phyloP scores from a whole-genome alignment of 2,329 filamentous ascomycete genomes.

The Colletotrichum sp. region DNA sequence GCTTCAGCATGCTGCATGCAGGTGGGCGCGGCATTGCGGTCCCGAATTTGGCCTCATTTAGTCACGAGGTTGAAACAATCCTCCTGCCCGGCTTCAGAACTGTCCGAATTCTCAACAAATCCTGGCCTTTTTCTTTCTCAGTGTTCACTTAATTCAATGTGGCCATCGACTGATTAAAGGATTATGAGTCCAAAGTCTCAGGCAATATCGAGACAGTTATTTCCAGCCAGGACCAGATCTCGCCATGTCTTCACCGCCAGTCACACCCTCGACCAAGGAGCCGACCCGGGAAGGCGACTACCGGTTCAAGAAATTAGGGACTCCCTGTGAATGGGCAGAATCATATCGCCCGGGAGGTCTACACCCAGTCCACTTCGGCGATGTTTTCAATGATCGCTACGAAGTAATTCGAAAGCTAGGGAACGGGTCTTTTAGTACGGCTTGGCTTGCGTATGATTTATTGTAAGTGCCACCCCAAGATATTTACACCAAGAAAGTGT shows the following conservation, averaged over 20 bases:
- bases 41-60: not conserved
- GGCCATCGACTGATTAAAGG: rapidly evolving
- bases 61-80: rapidly evolving
- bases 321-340: not conserved
- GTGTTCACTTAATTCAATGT: not conserved
- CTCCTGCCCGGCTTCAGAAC: not conserved
- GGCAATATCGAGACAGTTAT: rapidly evolving
- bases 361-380: slow-evolving; percentile 27
- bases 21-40: not conserved
- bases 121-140: not conserved
- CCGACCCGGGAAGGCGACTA: not conserved
- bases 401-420: slow-evolving; percentile 28
- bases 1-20: not conserved
- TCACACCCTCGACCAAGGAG: not conserved
- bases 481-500: rapidly evolving
- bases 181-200: rapidly evolving
- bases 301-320: not conserved
- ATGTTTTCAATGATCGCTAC: slow-evolving; percentile 25
- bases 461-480: not conserved
- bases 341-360: slow-evolving; percentile 26
- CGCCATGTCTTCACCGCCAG: not conserved
- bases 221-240: not conserved
- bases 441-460: slow-evolving; percentile 26
- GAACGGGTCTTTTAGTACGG: slow-evolving; percentile 27
- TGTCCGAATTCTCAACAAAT: rapidly evolving